phyloP scores from a whole-genome alignment of 1,284 basidiomycete genomes.

The Uromyces viciae-fabae region DNA sequence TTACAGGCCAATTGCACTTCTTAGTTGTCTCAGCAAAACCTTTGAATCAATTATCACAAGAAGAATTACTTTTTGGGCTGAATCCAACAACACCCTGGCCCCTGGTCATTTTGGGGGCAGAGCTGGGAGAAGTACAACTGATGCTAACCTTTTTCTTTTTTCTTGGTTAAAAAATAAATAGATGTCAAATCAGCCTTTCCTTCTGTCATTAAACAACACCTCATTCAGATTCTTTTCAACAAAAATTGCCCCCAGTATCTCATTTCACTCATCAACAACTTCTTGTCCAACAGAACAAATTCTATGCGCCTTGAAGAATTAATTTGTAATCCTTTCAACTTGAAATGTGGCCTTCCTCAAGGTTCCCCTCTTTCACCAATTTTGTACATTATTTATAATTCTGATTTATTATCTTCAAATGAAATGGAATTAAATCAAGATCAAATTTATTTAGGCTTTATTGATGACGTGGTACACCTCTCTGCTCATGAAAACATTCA shows the following conservation, averaged over 20 bases:
- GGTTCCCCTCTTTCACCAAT: not conserved
- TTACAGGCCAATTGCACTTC: slow-evolving; percentile 1
- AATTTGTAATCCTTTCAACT: not conserved
- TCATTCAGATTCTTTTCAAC: not conserved
- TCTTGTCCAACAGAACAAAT: not conserved
- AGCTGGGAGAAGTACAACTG: not conserved
- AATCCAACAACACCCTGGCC: not conserved
- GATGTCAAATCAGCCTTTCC: slow-evolving; percentile 31
- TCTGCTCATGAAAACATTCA: too few species aligned
- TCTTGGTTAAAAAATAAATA: slow-evolving; percentile 11
- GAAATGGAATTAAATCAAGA: too few species aligned
- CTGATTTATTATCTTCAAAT: too few species aligned
- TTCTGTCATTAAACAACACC: not conserved
- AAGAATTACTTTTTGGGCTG: not conserved
- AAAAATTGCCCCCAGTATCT: not conserved
- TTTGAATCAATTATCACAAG: not conserved
- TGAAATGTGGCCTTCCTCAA: not conserved
- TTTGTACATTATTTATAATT: slow-evolving; percentile 9
- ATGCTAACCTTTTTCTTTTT: not conserved
- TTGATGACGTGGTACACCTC: too few species aligned
- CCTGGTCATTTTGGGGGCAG: not conserved
- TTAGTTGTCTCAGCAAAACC: not conserved
- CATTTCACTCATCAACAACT: not conserved
- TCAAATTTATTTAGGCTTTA: too few species aligned
- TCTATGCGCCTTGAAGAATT: not conserved